Evolutionary conservation across 352 stramenopile species (phyloP).

Genomic region (Phytophthora ohioensis): DNA sequence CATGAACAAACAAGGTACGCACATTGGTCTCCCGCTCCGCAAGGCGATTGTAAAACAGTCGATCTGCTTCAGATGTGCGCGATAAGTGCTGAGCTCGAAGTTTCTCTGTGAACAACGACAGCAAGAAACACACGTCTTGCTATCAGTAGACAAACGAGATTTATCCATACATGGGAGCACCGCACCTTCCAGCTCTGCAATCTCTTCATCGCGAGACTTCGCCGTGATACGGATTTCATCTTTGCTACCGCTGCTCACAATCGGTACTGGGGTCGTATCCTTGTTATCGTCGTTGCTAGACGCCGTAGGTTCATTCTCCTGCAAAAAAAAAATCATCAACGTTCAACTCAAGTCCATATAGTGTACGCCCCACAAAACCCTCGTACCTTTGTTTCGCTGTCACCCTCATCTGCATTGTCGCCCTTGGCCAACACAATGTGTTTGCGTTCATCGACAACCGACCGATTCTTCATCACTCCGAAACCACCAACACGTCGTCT

Average conservation of each 20-base stretch:
- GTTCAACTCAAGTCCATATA: background rate
- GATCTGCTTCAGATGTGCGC: slow-evolving; percentile 40
- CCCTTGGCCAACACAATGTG: slow-evolving; percentile 1
- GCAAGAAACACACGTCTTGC: background rate
- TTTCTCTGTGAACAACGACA: slow-evolving; percentile 32
- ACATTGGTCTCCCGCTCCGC: slow-evolving; percentile 58
- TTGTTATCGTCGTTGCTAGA: slow-evolving; percentile 8
- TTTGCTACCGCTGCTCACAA: background rate
- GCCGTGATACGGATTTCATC: slow-evolving; percentile 14
- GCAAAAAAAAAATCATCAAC: background rate
- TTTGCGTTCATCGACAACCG: background rate
- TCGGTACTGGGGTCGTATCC: background rate
- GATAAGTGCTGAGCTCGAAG: slow-evolving; percentile 55
- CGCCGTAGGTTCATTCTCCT: slow-evolving; percentile 15
- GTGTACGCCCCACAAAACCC: background rate
- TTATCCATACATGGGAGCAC: background rate
- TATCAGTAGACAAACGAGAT: background rate
- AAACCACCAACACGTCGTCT: slow-evolving; percentile 1
- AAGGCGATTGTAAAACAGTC: slow-evolving; percentile 54
- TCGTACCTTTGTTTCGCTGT: slow-evolving; percentile 25
- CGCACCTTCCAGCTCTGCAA: slow-evolving; percentile 57
- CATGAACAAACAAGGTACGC: slow-evolving; percentile 6
- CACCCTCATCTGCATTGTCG: slow-evolving; percentile 2
- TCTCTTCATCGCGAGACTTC: slow-evolving; percentile 50
- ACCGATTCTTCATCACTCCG: slow-evolving; percentile 15